Evolutionary conservation across 1,284 basidiomycete genomes (phyloP).

Genomic region (Tilletia caries): DNA sequence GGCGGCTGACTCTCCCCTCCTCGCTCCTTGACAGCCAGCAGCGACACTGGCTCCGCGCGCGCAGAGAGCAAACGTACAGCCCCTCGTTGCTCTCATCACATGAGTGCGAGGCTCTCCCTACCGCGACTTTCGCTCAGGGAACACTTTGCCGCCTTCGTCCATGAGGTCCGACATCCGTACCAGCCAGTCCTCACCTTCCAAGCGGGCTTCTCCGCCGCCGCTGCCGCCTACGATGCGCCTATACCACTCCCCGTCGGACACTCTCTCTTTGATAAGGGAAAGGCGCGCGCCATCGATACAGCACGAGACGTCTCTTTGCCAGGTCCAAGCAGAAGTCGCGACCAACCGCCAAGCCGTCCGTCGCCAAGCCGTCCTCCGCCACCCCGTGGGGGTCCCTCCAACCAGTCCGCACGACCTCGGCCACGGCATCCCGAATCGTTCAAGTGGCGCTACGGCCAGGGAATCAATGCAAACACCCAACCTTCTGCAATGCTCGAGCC

Average conservation of each 20-base stretch:
- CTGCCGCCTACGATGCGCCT: not conserved
- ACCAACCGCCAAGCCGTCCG: too few species aligned
- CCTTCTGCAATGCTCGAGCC: not conserved
- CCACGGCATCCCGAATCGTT: not conserved
- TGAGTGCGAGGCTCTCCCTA: conserved; percentile 1
- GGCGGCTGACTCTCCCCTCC: not conserved
- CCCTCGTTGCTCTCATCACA: not conserved
- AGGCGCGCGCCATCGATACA: conserved; percentile 27
- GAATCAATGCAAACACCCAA: not conserved
- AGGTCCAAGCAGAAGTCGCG: not conserved
- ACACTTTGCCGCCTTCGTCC: not conserved
- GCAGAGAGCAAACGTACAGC: not conserved
- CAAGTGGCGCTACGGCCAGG: not conserved
- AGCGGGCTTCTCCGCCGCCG: not conserved
- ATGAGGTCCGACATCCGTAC: not conserved
- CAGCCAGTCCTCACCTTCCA: not conserved
- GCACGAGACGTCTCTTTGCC: too few species aligned
- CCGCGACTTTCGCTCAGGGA: conserved; percentile 10
- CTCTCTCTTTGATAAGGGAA: conserved; percentile 26
- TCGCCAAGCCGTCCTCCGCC: too few species aligned
- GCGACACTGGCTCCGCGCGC: not conserved
- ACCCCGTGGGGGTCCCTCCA: too few species aligned
- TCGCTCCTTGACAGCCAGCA: not conserved
- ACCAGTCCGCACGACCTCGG: not conserved
- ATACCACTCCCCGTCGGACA: conserved; percentile 7